Conservation (phyloP, 1,139 yeast genomes). For the Yamadazyma sp. region DNA sequence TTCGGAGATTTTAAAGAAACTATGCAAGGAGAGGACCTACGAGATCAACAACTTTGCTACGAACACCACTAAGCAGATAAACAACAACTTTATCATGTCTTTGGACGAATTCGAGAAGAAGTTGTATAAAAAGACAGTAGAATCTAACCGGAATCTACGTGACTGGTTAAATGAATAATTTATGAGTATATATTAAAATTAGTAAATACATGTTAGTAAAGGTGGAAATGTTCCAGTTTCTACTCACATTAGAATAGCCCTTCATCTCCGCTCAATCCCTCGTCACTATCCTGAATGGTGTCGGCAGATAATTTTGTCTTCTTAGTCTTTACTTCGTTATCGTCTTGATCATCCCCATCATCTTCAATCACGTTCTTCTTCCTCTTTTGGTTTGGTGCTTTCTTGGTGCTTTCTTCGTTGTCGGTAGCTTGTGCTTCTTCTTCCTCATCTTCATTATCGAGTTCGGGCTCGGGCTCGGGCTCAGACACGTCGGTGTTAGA, state of each 20-base stretch:
- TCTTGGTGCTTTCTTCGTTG: slow-evolving; percentile 18
- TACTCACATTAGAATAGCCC: slow-evolving; percentile 18
- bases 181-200: too few species aligned
- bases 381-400: slow-evolving; percentile 16
- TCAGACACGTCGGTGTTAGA: slow-evolving; percentile 27
- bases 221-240: background rate
- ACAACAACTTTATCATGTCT: slow-evolving; percentile 55
- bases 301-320: slow-evolving; percentile 21
- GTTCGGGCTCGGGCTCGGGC: slow-evolving; percentile 20
- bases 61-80: slow-evolving; percentile 46
- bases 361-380: slow-evolving; percentile 26
- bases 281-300: slow-evolving; percentile 40
- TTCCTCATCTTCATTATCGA: slow-evolving; percentile 18
- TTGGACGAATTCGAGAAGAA: slow-evolving; percentile 75
- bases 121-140: slow-evolving; percentile 59
- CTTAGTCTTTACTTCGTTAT: slow-evolving; percentile 20
- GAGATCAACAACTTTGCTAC: slow-evolving; percentile 73
- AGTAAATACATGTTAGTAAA: background rate
- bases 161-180: slow-evolving; percentile 45
- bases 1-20: slow-evolving; percentile 50
- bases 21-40: slow-evolving; percentile 64
- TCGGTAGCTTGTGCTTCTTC: slow-evolving; percentile 18
- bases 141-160: slow-evolving; percentile 61
- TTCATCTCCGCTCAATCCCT: slow-evolving; percentile 28
- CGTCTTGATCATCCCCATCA: slow-evolving; percentile 46